Conservation (phyloP, 2,329 filamentous ascomycete species). For the Pestalotiopsis sp. region DNA sequence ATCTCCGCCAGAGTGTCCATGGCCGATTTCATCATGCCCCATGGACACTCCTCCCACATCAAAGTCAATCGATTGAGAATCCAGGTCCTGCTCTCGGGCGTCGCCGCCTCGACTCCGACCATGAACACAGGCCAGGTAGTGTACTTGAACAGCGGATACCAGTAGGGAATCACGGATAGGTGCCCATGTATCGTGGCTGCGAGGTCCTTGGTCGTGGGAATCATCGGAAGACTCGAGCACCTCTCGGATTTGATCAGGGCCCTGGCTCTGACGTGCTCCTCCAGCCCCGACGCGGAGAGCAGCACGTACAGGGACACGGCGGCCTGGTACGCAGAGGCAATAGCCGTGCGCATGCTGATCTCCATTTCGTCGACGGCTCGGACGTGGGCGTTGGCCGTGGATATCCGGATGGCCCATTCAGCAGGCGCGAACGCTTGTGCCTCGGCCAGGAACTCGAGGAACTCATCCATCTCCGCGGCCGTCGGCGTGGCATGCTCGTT, state of each 20-base stretch:
- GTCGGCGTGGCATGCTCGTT: conserved; percentile 26
- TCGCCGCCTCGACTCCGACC: conserved; percentile 56
- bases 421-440: conserved; percentile 44
- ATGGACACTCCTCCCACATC: conserved; percentile 49
- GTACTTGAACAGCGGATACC: conserved; percentile 59
- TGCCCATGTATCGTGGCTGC: conserved; percentile 54
- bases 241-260: neutral
- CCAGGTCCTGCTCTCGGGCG: conserved; percentile 50
- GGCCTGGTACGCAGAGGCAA: conserved; percentile 49
- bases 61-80: conserved; percentile 49
- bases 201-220: conserved; percentile 47
- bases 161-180: conserved; percentile 48
- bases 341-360: conserved; percentile 38
- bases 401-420: conserved; percentile 43
- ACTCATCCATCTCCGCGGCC: conserved; percentile 38
- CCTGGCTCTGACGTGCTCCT: conserved; percentile 18
- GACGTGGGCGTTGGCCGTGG: conserved; percentile 25
- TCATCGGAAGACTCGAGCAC: conserved; percentile 24
- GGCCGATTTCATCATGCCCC: conserved; percentile 53
- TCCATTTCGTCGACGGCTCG: conserved; percentile 39
- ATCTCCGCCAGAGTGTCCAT: conserved; percentile 52
- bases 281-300: conserved; percentile 31
- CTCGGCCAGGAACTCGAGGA: conserved; percentile 41
- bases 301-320: conserved; percentile 51
- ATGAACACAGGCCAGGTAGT: conserved; percentile 64